Base-by-base conservation (phyloP, 1,139 yeast species). In the Taiozyma sp. region DNA sequence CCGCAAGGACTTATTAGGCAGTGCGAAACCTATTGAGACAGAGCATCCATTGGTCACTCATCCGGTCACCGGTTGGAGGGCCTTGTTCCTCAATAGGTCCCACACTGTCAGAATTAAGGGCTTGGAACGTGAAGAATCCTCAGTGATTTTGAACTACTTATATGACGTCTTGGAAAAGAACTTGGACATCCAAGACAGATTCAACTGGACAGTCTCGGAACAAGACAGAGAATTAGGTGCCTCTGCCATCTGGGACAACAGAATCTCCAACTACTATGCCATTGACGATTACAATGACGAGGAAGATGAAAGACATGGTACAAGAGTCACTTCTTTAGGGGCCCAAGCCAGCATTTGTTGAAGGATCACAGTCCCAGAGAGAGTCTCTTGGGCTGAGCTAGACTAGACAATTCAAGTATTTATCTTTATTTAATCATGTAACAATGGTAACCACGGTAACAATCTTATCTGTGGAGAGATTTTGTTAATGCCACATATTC, bases 301-400 rank as follows among this genome's bases (percentile, higher is more conserved):
- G 19, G 19, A 19, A 19, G 19, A 19, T 19, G 19, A 19, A 19
- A 19, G 19, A 19, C 19, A 19, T 2, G 19, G 19, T 19, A 19
- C 19, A 2, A 19, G 19, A 19, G 19, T 19, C 19, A 19, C 19
- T 19, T 19, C 19, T 19, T 19, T 19, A 19, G 19, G 19, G 19
- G 19, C 19, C 19, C 19, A 19, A 19, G 2, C 19, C 19, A 19
- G 19, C 2, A 19, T 19, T 19, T 19, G 19, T 36, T 28, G 53
- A 51, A 34, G 50, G 39, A 4, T 56, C 59, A 1, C 51, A 56
- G 27, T 54, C 57, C 8, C 59, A 56, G 44, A 56, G 59, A 49
- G 55, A 56, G 39, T 45, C 57, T 2, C 44, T 53, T 71, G 81
- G 81, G 1, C 66, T 76, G 41, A 38, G 45, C 19, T 44, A 36